Evolutionary conservation across 2,329 filamentous ascomycete genomes (phyloP).

Genomic region (Cytospora chrysosperma): DNA sequence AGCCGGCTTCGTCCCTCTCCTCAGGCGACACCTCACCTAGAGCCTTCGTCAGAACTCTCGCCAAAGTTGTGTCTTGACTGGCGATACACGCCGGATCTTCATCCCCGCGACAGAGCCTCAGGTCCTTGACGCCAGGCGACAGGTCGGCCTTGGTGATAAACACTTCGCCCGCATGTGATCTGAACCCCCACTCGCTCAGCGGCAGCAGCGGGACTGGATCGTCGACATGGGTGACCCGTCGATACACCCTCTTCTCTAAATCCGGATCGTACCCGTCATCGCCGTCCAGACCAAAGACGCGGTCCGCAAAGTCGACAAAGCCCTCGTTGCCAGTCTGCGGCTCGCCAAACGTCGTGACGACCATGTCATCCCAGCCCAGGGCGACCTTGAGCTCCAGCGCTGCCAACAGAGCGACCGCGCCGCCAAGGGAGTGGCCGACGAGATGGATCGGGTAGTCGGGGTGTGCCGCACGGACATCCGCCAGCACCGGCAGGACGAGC

Average conservation of each 20-base stretch:
- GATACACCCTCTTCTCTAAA: conserved; percentile 50
- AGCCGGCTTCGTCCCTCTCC: conserved; percentile 22
- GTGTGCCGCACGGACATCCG: conserved; percentile 57
- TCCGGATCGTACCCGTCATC: conserved; percentile 30
- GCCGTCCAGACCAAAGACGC: conserved; percentile 46
- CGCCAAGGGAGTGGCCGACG: conserved; percentile 88
- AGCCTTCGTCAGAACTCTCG: conserved; percentile 25
- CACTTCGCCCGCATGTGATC: conserved; percentile 81
- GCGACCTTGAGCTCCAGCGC: conserved; percentile 73
- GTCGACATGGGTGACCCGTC: conserved; percentile 78
- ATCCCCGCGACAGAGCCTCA: conserved; percentile 70
- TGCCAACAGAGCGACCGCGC: conserved; percentile 85
- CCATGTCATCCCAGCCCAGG: conserved; percentile 70
- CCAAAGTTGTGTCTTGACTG: conserved; percentile 45
- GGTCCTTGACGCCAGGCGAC: conserved; percentile 65
- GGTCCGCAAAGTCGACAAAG: conserved; percentile 55
- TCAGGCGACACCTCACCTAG: conserved; percentile 16
- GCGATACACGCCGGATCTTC: conserved; percentile 71
- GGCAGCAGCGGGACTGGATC: conserved; percentile 91
- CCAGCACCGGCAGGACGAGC: conserved; percentile 66
- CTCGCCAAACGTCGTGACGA: conserved; percentile 90
- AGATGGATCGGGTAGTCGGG: conserved; percentile 73
- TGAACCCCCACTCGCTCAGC: conserved; percentile 83
- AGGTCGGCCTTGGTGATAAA: conserved; percentile 74
- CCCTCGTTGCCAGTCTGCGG: conserved; percentile 64